phyloP scores from a whole-genome alignment of 2,329 filamentous ascomycete species.

The Penicillium sp. region DNA sequence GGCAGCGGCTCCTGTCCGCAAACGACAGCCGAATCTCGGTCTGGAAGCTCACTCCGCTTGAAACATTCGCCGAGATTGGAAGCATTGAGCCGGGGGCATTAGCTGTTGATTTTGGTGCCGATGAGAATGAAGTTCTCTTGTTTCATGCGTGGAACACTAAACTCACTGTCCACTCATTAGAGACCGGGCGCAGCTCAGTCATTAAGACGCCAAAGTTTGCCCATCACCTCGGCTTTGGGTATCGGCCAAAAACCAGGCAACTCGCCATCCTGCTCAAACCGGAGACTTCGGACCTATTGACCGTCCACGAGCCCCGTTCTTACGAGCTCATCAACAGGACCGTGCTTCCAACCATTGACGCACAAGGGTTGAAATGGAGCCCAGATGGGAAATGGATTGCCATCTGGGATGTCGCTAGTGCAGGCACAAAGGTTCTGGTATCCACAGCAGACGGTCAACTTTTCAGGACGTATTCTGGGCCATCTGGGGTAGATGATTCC shows the following conservation, averaged over 20 bases:
- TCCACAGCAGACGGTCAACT: conserved; percentile 60
- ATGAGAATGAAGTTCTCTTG: conserved; percentile 38
- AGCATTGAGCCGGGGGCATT: conserved; percentile 37
- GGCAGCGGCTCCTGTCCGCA: conserved; percentile 34
- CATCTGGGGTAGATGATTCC: conserved; percentile 35
- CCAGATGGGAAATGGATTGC: conserved; percentile 59
- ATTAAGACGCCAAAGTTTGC: conserved; percentile 43
- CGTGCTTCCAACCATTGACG: conserved; percentile 53
- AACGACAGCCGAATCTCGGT: conserved; percentile 36
- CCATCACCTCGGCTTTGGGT: conserved; percentile 37
- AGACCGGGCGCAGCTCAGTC: conserved; percentile 35
- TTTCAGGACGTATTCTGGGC: conserved; percentile 53
- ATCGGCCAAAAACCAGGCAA: conserved; percentile 41
- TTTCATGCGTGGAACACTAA: conserved; percentile 44
- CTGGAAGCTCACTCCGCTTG: conserved; percentile 38
- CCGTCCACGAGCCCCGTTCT: conserved; percentile 37
- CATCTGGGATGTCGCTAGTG: conserved; percentile 55
- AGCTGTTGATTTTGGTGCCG: conserved; percentile 39
- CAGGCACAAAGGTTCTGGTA: conserved; percentile 52
- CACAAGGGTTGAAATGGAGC: conserved; percentile 59
- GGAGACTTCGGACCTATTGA: conserved; percentile 38
- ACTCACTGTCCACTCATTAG: conserved; percentile 36
- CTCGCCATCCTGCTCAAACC: conserved; percentile 42
- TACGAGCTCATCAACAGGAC: conserved; percentile 36
- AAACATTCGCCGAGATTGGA: conserved; percentile 42